Evolutionary conservation across 305 asterid species (phyloP), one percentile per base, ranked within the genome.

Genomic region (Fraxinus floribunda): DNA sequence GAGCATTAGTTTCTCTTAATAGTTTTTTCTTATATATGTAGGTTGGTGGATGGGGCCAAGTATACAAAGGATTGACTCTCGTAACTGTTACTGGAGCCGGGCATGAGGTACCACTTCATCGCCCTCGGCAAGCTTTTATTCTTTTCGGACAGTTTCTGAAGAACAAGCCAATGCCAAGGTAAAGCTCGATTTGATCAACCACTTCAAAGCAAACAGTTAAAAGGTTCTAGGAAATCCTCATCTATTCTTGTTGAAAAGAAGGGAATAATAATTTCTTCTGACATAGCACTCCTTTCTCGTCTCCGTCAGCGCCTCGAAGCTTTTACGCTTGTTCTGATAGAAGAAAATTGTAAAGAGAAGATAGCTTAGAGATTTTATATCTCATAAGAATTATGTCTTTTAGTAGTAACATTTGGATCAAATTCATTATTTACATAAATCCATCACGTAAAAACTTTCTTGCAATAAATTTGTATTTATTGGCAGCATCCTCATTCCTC

Each of bases 11-110:
- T 20, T 73, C 52, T 79, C 36, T 57, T 10, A 26, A 26, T 35
- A 0, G 10, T 60, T 57, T 55, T 72, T 70, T 32, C 78, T 71
- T 57, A 26, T 1, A 8, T 68, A 78, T 24, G 13, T 68, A 94
- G 98, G 98, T 93, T 85, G 99, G 95, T 73, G 99, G 99, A 78
- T 96, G 99, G 99, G 93, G 97, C 89, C 97, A 96, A 89, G 82
- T 92, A 34, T 96, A 94, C 86, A 29, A 94, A 85, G 99, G 99
- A 64, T 82, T 96, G 89, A 94, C 93, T 9, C 88, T 94, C 10
- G 98, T 96, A 84, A 94, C 96, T 0, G 89, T 96, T 38, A 91
- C 87, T 0, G 99, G 99, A 81, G 99, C 98, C 6, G 99, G 99
- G 75, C 99, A 96, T 3, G 99, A 94, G 87, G 99, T 96, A 82